A percentile compares a stretch with the other conserved stretches of the same genome.
These are phyloP conservation scores for Umbellularia californica DNA, from an alignment of 164 flowering plant species.

Conservation along the genomic window DNA sequence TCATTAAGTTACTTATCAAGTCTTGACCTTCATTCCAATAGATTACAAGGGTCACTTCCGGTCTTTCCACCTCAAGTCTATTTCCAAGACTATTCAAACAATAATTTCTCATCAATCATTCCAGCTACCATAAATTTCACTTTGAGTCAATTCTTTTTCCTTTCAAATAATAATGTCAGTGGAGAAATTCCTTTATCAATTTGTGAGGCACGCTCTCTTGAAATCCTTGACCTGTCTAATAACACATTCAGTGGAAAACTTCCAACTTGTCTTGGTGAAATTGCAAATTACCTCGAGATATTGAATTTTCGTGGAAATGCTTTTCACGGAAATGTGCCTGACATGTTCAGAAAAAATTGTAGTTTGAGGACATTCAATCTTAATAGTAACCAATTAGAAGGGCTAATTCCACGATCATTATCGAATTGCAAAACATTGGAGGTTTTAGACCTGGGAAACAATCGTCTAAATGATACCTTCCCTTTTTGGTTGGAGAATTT, in stretches of 20 bases:
- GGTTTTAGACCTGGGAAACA: neutral
- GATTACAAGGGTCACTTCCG: constrained; percentile 15
- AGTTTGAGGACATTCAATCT: neutral
- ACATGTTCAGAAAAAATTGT: neutral
- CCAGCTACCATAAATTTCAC: neutral
- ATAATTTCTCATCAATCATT: neutral
- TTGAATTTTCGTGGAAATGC: neutral
- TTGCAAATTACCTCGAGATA: neutral
- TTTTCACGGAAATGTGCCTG: neutral
- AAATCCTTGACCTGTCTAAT: neutral
- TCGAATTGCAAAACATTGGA: neutral
- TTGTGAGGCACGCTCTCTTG: neutral
- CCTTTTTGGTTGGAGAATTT: neutral
- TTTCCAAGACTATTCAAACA: neutral
- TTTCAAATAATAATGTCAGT: neutral
- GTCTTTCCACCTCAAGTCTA: neutral
- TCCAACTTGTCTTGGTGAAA: neutral
- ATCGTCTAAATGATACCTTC: neutral
- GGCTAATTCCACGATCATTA: neutral
- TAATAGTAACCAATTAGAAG: neutral
- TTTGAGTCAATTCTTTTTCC: neutral
- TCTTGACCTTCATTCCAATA: constrained; percentile 15
- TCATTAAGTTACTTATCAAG: too few species aligned
- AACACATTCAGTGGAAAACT: neutral
- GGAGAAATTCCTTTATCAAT: neutral